Percentiles rank a stretch among this genome's conserved stretches.
phyloP scores from a whole-genome alignment of 257 asterid species.

The Plantago major region DNA sequence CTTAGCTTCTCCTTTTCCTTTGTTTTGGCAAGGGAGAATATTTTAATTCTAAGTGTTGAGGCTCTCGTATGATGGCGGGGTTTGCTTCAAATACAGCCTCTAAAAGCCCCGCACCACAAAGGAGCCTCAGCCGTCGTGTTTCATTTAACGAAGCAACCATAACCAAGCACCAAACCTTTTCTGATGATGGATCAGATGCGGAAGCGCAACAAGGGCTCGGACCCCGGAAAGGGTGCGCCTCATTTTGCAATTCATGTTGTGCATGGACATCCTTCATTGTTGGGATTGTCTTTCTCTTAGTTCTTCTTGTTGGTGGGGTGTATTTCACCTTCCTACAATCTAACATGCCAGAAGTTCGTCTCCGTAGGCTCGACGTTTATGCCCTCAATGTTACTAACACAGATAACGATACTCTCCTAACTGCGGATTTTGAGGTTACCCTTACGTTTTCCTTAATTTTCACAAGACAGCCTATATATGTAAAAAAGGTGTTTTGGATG shows the following conservation, averaged over 20 bases:
- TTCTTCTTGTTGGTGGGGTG: conserved; percentile 25
- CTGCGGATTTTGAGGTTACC: conserved; percentile 17
- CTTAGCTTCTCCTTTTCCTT: conserved; percentile 6
- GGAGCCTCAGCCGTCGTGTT: conserved; percentile 42
- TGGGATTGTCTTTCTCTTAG: conserved; percentile 22
- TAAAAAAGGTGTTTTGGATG: too few species aligned
- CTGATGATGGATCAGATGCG: conserved; percentile 12
- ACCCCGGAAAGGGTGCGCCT: conserved; percentile 14
- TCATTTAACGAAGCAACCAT: conserved; percentile 33
- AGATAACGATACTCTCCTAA: conserved; percentile 9
- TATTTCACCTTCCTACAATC: conserved; percentile 35
- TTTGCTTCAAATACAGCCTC: conserved; percentile 10
- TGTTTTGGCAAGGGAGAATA: not conserved
- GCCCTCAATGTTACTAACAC: conserved; percentile 6
- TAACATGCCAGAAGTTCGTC: conserved; percentile 33
- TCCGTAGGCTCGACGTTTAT: conserved; percentile 30
- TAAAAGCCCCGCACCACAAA: conserved; percentile 19
- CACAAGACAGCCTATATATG: too few species aligned
- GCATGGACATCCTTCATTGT: conserved; percentile 22
- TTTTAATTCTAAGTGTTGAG: not conserved
- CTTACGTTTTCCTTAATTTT: too few species aligned
- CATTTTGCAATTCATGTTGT: conserved; percentile 27
- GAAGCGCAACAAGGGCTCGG: conserved; percentile 16
- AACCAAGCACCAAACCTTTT: conserved; percentile 14
- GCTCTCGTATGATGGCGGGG: conserved; percentile 28